Evolutionary conservation across 2,329 filamentous ascomycete species (phyloP).

Genomic region (Ceratocystis harringtonii): DNA sequence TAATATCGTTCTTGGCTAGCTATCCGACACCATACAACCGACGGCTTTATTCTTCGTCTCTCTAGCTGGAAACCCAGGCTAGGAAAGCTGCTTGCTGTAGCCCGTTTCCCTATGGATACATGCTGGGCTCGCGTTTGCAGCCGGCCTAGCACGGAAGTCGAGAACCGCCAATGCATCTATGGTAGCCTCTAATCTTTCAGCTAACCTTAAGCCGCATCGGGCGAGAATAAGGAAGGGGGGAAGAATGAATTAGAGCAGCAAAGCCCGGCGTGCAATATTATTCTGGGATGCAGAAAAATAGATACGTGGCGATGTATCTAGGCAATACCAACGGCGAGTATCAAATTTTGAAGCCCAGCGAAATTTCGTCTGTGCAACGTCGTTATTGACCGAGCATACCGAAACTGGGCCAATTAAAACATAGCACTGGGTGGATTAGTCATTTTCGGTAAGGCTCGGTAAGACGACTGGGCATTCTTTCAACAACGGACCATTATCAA

Average conservation of each 20-base stretch:
- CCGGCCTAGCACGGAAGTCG: conserved; percentile 15
- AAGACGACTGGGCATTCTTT: background rate
- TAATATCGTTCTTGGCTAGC: conserved; percentile 3
- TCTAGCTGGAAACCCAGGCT: background rate
- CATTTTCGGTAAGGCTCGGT: conserved; percentile 4
- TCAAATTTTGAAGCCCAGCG: background rate
- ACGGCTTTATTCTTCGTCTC: background rate
- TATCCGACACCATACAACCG: conserved; percentile 6
- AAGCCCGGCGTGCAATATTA: background rate
- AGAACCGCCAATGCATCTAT: conserved; percentile 15
- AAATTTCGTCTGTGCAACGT: conserved; percentile 10
- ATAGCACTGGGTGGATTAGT: background rate
- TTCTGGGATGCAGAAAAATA: background rate
- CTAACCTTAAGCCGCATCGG: conserved; percentile 8
- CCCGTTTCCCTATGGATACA: background rate
- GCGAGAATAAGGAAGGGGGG: background rate
- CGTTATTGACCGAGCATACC: conserved; percentile 8
- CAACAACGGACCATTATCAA: background rate
- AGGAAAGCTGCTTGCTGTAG: background rate
- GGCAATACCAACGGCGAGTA: too few species aligned
- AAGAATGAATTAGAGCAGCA: background rate
- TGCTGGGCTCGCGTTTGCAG: conserved; percentile 3
- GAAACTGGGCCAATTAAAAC: background rate
- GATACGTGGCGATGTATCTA: background rate
- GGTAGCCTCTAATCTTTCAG: conserved; percentile 7